A percentile compares a stretch with the other conserved stretches of the same genome.
Conservation (phyloP, 768 basidiomycete species). For the Rhodotorula taiwanensis region DNA sequence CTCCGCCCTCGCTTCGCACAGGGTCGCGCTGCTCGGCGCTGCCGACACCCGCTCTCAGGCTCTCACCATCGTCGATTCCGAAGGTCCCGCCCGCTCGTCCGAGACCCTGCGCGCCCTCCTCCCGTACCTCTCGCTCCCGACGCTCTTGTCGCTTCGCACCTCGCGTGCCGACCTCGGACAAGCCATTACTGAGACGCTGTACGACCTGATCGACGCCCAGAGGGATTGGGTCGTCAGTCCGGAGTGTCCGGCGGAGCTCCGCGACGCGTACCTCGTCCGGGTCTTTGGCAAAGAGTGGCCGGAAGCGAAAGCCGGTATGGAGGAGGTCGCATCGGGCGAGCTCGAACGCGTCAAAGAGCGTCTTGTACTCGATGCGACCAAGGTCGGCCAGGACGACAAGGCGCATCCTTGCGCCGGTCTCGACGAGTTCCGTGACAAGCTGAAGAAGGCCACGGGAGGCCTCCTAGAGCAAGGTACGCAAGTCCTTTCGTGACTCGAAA, state of each 20-base stretch:
- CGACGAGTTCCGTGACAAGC: no score
- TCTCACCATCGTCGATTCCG: neutral
- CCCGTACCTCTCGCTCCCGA: slow-evolving; percentile 1
- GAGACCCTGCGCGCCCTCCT: neutral
- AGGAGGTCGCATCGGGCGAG: no score
- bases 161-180: no score
- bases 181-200: neutral
- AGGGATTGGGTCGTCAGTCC: neutral
- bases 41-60: neutral
- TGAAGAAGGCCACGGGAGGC: no score
- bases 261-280: slow-evolving; percentile 8
- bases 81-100: neutral
- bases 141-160: slow-evolving; percentile 7
- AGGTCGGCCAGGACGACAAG: no score
- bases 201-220: slow-evolving; percentile 8
- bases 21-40: neutral
- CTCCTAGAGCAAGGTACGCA: no score
- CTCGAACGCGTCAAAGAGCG: no score
- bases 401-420: no score
- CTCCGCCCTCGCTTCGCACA: neutral
- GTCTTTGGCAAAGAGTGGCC: neutral
- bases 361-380: no score
- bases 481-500: no score
- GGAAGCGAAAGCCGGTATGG: neutral
- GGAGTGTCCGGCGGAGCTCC: neutral